These are phyloP conservation scores for Pichiaceae sp. DNA, from an alignment of 1,139 yeast species.

Conservation along the genomic window DNA sequence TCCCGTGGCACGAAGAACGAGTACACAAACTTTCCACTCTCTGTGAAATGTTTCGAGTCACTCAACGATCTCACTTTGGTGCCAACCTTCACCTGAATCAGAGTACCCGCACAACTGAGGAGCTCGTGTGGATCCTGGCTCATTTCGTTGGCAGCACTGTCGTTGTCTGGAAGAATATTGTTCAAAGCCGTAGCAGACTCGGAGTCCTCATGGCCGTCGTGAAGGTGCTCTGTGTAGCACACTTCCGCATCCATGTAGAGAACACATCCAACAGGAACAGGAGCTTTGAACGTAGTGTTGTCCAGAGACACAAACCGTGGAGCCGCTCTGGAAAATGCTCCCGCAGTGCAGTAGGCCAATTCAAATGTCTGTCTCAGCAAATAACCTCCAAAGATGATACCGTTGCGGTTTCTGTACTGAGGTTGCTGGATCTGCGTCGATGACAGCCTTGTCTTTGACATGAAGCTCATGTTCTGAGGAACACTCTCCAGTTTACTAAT, in stretches of 20 bases:
- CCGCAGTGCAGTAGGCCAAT: constrained; percentile 86
- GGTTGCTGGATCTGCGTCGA: constrained; percentile 93
- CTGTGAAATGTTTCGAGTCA: constrained; percentile 50
- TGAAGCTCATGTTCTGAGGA: constrained; percentile 45
- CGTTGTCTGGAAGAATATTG: constrained; percentile 30
- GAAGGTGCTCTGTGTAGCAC: constrained; percentile 74
- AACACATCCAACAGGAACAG: constrained; percentile 92
- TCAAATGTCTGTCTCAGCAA: constrained; percentile 86
- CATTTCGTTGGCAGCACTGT: constrained; percentile 47
- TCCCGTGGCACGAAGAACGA: constrained; percentile 78
- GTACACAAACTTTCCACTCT: constrained; percentile 81
- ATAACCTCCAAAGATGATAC: constrained; percentile 93
- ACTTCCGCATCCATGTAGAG: constrained; percentile 73
- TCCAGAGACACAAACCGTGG: constrained; percentile 88
- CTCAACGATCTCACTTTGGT: constrained; percentile 60
- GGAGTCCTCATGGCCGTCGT: constrained; percentile 28
- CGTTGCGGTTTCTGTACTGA: constrained; percentile 88
- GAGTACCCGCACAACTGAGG: constrained; percentile 72
- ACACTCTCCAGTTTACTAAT: constrained; percentile 17
- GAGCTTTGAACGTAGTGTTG: constrained; percentile 83
- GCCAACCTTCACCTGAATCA: constrained; percentile 83
- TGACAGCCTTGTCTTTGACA: constrained; percentile 62
- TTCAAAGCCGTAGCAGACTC: constrained; percentile 28
- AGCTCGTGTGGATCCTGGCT: constrained; percentile 49
- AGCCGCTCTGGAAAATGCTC: constrained; percentile 73